Base-by-base conservation (phyloP, 257 asterid species). In the Plantago ovata region DNA sequence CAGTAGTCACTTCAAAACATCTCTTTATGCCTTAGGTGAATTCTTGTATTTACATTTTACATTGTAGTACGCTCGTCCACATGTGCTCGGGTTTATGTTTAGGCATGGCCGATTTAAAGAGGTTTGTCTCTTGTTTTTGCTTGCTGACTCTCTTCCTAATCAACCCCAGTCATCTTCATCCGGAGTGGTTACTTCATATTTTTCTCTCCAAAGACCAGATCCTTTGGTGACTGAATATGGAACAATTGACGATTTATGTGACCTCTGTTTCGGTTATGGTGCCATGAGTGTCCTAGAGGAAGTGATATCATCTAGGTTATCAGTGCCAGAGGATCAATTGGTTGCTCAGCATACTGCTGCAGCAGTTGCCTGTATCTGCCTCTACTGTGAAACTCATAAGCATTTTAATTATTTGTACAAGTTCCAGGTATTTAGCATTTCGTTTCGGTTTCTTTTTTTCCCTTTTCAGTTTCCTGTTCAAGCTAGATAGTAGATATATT, bases 191-290 rank as follows among this genome's bases (percentile, higher is more conserved):
- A 63, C 87, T 53, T 83, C 95, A 50, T 73, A 92, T 64, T 81
- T 96, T 72, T 86, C 97, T 69, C 89, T 95, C 65, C 98, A 85
- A 77, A 78, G 91, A 60, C 74, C 85, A 49, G 98, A 92, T 80
- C 79, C 76, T 52, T 69, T 92, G 64, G 95, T 84, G 38, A 85
- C 95, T 38, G 97, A 92, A 67, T 92, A 88, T 60, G 98, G 98
- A 63, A 84, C 89, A 54, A 72, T 92, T 59, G 95, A 92, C 68
- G 89, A 88, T 75, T 78, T 92, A 64, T 92, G 97, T 69, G 95
- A 82, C 53, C 75, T 88, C 23, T 92, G 97, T 66, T 73, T 89
- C 66, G 95, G 86, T 57, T 84, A 85, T 70, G 95, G 94, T 62
- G 85, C 95, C 72, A 84, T 92, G 87, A 72, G 83, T 65, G 80